phyloP scores from a whole-genome alignment of 148 eudicot species.

The Silene latifolia region DNA sequence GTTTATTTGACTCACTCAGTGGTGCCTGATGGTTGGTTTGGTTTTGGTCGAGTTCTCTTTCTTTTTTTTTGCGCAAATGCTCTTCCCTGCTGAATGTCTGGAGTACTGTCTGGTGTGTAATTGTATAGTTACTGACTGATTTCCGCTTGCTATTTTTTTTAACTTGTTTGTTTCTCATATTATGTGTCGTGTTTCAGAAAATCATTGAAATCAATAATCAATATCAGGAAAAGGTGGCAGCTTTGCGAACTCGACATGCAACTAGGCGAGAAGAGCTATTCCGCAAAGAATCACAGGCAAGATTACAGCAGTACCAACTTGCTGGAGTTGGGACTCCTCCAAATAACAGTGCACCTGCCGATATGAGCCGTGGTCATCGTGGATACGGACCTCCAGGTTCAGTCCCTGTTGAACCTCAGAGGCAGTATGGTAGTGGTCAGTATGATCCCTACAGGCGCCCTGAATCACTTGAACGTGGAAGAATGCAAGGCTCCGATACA shows the following conservation, averaged over 20 bases:
- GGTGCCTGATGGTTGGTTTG: not conserved
- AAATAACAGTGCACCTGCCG: constrained; percentile 37
- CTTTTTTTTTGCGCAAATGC: not conserved
- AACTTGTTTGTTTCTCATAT: not conserved
- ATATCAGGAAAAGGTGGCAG: constrained; percentile 59
- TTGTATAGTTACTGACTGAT: not conserved
- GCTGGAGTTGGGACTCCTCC: constrained; percentile 41
- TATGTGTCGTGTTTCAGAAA: constrained; percentile 34
- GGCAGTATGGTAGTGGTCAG: constrained; percentile 43
- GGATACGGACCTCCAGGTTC: constrained; percentile 38
- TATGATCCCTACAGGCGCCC: constrained; percentile 63
- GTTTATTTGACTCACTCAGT: not conserved
- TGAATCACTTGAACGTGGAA: constrained; percentile 45
- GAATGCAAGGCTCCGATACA: constrained; percentile 60
- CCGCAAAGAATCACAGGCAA: constrained; percentile 64
- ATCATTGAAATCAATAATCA: constrained; percentile 45
- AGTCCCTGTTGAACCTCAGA: constrained; percentile 39
- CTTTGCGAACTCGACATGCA: constrained; percentile 62
- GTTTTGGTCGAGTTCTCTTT: not conserved
- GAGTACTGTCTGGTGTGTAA: not conserved
- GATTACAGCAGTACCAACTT: constrained; percentile 72
- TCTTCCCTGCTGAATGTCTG: not conserved
- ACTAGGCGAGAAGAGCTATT: constrained; percentile 67
- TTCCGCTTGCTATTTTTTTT: not conserved
- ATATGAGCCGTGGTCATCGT: constrained; percentile 35